phyloP scores from a whole-genome alignment of 1,284 basidiomycete genomes.

The Paramarasmius palmivorus region DNA sequence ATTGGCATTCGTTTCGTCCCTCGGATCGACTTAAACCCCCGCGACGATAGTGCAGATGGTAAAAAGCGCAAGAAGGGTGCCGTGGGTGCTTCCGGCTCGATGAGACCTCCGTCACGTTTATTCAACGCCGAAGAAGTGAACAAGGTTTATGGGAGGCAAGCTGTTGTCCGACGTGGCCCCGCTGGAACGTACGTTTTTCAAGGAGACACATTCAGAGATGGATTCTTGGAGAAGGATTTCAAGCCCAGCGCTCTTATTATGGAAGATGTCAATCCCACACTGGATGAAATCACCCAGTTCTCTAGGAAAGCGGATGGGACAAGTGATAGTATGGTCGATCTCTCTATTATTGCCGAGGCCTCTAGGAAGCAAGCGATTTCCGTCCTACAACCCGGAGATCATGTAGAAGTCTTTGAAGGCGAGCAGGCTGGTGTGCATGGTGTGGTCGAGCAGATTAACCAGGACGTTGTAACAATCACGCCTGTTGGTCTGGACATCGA shows the following conservation, averaged over 20 bases:
- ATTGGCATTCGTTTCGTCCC: slow-evolving; percentile 94
- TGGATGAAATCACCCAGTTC: slow-evolving; percentile 96
- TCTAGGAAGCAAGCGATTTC: slow-evolving; percentile 85
- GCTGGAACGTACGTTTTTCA: slow-evolving; percentile 74
- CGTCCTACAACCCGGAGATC: slow-evolving; percentile 95
- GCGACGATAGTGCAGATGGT: slow-evolving; percentile 71
- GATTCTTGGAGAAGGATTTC: slow-evolving; percentile 97
- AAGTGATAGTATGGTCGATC: slow-evolving; percentile 71
- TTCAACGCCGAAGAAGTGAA: slow-evolving; percentile 95
- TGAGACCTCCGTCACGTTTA: slow-evolving; percentile 88
- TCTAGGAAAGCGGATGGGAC: slow-evolving; percentile 29
- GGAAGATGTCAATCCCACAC: slow-evolving; percentile 92
- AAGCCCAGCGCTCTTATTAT: slow-evolving; percentile 77
- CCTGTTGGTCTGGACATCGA: slow-evolving; percentile 83
- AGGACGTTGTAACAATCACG: slow-evolving; percentile 86
- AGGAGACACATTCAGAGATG: slow-evolving; percentile 91
- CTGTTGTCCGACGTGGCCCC: slow-evolving; percentile 72
- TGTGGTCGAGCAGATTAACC: slow-evolving; percentile 85
- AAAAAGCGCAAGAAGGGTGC: slow-evolving; percentile 73
- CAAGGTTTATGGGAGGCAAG: slow-evolving; percentile 81
- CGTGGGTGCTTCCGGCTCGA: slow-evolving; percentile 41
- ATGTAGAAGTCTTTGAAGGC: slow-evolving; percentile 96
- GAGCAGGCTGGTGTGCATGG: slow-evolving; percentile 94
- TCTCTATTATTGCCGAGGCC: slow-evolving; percentile 86
- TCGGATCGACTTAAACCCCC: slow-evolving; percentile 93